These are phyloP conservation scores for Alternaria longipes DNA, from an alignment of 2,329 filamentous ascomycete species.

Conservation along the genomic window DNA sequence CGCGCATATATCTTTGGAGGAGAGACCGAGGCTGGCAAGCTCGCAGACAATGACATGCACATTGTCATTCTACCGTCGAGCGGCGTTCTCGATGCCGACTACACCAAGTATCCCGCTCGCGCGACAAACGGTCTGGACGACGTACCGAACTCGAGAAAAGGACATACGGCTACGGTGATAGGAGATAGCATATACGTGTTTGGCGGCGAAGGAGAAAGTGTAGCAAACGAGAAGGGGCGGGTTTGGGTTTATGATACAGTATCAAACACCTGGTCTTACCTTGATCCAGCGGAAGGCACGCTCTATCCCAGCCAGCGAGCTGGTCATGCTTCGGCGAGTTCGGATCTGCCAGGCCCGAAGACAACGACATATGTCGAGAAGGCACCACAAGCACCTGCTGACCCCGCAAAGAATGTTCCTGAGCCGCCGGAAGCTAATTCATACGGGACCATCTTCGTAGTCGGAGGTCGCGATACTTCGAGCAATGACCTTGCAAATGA, in stretches of 20 bases:
- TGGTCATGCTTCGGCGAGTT: constrained; percentile 50
- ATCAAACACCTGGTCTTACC: constrained; percentile 52
- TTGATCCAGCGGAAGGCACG: constrained; percentile 46
- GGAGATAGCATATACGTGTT: constrained; percentile 58
- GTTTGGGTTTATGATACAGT: constrained; percentile 58
- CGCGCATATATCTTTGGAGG: constrained; percentile 67
- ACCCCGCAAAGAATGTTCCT: constrained; percentile 53
- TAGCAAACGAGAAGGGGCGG: constrained; percentile 48
- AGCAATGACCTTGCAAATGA: constrained; percentile 51
- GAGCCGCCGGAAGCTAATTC: constrained; percentile 51
- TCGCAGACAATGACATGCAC: constrained; percentile 63
- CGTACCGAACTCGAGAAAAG: constrained; percentile 52
- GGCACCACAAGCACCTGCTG: constrained; percentile 53
- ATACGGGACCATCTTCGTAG: constrained; percentile 62
- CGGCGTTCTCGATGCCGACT: constrained; percentile 55
- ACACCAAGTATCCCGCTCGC: constrained; percentile 48
- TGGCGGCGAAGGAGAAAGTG: constrained; percentile 49
- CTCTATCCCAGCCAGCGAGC: constrained; percentile 42
- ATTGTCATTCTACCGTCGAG: constrained; percentile 61
- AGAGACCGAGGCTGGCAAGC: constrained; percentile 47
- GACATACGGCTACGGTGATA: constrained; percentile 55
- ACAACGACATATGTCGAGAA: constrained; percentile 39
- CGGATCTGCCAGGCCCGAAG: constrained; percentile 52
- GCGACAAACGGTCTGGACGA: constrained; percentile 38
- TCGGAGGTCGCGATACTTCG: constrained; percentile 55